Percentiles rank a stretch among this genome's conserved stretches.
Evolutionary conservation across 352 stramenopile genomes (phyloP).

Genomic region (Globisporangium okanoganense): DNA sequence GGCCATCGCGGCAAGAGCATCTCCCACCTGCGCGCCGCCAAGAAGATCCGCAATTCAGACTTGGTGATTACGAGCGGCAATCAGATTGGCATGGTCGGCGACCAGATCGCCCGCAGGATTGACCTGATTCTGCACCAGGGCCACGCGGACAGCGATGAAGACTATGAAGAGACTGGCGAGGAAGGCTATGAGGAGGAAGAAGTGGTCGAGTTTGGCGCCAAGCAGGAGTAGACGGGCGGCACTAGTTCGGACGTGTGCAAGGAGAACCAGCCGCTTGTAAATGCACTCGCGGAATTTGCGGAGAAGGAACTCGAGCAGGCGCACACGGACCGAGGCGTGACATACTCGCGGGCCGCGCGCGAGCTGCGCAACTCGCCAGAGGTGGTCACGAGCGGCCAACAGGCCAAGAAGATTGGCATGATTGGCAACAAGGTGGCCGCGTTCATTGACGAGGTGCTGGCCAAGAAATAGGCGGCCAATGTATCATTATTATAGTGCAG

Average conservation of each 20-base stretch:
- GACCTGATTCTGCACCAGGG: slow-evolving; percentile 72
- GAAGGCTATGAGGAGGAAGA: slow-evolving; percentile 30
- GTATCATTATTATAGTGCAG: too few species aligned
- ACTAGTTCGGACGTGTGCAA: too few species aligned
- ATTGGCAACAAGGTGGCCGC: slow-evolving; percentile 60
- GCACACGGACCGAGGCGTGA: slow-evolving; percentile 57
- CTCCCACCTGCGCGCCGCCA: slow-evolving; percentile 65
- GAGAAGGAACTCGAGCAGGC: slow-evolving; percentile 42
- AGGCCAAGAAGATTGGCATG: slow-evolving; percentile 53
- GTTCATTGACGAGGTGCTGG: slow-evolving; percentile 49
- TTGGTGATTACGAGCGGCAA: slow-evolving; percentile 41
- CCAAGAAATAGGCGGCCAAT: slow-evolving; percentile 1
- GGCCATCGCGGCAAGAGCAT: slow-evolving; percentile 67
- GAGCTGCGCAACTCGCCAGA: slow-evolving; percentile 40
- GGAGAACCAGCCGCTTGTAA: slow-evolving; percentile 61
- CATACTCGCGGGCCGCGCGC: slow-evolving; percentile 59
- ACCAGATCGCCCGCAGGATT: slow-evolving; percentile 54
- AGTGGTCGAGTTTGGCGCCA: slow-evolving; percentile 13
- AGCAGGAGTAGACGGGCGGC: slow-evolving; percentile 6
- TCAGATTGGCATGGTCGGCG: slow-evolving; percentile 59
- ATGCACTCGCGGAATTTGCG: slow-evolving; percentile 55
- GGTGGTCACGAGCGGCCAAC: slow-evolving; percentile 39
- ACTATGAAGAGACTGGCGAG: slow-evolving; percentile 59
- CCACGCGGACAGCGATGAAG: slow-evolving; percentile 62
- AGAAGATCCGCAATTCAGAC: slow-evolving; percentile 54